Evolutionary conservation across 495 filamentous ascomycete species (phyloP).

Genomic region (Penicillium angulare): DNA sequence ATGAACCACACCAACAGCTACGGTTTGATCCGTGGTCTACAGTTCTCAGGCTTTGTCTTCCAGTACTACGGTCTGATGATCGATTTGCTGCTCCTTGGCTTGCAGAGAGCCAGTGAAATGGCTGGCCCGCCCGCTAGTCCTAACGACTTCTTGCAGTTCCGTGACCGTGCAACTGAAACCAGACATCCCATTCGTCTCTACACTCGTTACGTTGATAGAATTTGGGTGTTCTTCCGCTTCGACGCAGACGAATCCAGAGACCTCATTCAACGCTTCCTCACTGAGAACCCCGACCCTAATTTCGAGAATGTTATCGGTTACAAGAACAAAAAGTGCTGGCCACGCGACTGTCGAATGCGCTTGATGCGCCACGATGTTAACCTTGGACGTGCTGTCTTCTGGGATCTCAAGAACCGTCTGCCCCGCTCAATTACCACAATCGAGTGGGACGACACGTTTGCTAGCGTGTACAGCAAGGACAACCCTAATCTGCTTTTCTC

Average conservation of each 20-base stretch:
- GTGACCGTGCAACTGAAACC: conserved; percentile 84
- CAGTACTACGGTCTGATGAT: conserved; percentile 98
- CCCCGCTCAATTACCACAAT: conserved; percentile 94
- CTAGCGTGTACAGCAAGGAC: conserved; percentile 98
- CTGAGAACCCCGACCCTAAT: conserved; percentile 97
- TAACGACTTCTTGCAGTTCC: conserved; percentile 98
- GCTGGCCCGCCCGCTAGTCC: conserved; percentile 94
- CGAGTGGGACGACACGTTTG: conserved; percentile 99
- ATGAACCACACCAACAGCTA: conserved; percentile 99
- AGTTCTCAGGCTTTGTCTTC: conserved; percentile 98
- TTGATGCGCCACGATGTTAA: conserved; percentile 99
- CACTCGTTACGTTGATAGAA: conserved; percentile 95
- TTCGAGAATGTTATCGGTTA: conserved; percentile 99
- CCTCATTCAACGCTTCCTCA: conserved; percentile 95
- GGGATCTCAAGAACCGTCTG: conserved; percentile 97
- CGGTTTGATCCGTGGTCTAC: conserved; percentile 93
- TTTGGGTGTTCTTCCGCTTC: conserved; percentile 98
- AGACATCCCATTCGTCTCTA: conserved; percentile 95
- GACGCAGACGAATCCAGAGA: conserved; percentile 91
- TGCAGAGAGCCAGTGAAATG: conserved; percentile 95
- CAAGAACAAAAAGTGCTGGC: conserved; percentile 99
- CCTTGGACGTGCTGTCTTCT: conserved; percentile 95
- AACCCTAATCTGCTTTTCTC: conserved; percentile 97
- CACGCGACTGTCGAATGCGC: conserved; percentile 94
- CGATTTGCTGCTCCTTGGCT: conserved; percentile 86